Conservation (phyloP, 345 rosid genomes). For the Boechera retrofracta region DNA sequence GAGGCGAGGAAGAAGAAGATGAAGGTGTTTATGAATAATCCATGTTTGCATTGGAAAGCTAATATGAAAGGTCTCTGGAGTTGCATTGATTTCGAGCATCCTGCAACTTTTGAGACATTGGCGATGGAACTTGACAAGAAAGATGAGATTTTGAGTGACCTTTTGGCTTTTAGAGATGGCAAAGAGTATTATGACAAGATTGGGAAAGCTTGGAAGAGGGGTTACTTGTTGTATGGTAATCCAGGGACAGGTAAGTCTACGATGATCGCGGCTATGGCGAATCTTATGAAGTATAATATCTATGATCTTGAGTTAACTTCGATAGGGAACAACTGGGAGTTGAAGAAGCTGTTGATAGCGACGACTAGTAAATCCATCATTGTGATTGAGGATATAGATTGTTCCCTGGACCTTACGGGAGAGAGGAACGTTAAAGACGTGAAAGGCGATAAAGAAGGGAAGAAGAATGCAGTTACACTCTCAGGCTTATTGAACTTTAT, state of each 20-base stretch:
- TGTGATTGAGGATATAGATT: conserved; percentile 56
- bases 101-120: conserved; percentile 49
- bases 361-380: conserved; percentile 50
- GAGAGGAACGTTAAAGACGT: conserved; percentile 34
- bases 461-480: conserved; percentile 44
- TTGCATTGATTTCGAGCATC: conserved; percentile 45
- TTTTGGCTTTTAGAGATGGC: conserved; percentile 39
- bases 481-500: conserved; percentile 54
- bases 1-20: conserved; percentile 51
- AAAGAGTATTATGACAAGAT: conserved; percentile 50
- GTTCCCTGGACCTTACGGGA: conserved; percentile 52
- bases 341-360: conserved; percentile 45
- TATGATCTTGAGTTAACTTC: conserved; percentile 52
- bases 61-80: conserved; percentile 39
- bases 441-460: conserved; percentile 8
- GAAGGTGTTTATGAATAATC: conserved; percentile 57
- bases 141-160: conserved; percentile 43
- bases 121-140: conserved; percentile 49
- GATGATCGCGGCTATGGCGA: conserved; percentile 54
- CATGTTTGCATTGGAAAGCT: conserved; percentile 23
- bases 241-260: conserved; percentile 56
- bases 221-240: conserved; percentile 53
- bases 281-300: conserved; percentile 46
- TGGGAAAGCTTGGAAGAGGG: conserved; percentile 56
- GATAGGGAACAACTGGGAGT: conserved; percentile 43